Evolutionary conservation across 2,329 filamentous ascomycete genomes (phyloP), one percentile per base, ranked within the genome.

Genomic region (Nothomitra cinnamomea): DNA sequence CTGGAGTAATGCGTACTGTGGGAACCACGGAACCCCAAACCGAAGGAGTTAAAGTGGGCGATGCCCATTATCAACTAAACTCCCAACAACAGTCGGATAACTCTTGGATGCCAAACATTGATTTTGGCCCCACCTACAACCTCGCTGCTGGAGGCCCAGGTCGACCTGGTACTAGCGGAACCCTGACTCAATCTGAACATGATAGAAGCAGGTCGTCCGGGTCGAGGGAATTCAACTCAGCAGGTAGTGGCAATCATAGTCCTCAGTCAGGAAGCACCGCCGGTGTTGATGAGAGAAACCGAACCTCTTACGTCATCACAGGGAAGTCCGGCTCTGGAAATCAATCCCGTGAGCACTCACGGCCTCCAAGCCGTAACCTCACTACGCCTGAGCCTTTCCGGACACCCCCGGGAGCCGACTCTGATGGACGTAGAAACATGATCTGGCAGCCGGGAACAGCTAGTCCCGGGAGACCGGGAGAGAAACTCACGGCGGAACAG

Each of bases 1-100:
- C 85, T 58, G 89, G 89, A 50, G 80, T 89, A 5, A 71, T 90
- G 63, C 88, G 83, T 64, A 87, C 84, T 1, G 81, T 89, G 10
- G 88, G 87, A 42, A 67, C 70, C 51, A 69, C 70, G 5, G 69
- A 69, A 36, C 60, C 69, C n/a, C 63, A 63, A 15, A 56, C 55
- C 69, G 66, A 67, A 36, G 69, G 71, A 28, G 61, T 71, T 56
- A 69, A 69, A 49, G 71, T 72, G 53, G 70, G 72, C 15, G 72
- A 75, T 61, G 66, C 66, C 56, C 70, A 63, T 56, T 72, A 72
- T 58, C 60, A 35, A 32, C 24, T 49, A 10, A 19, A 19, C 24
- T 24, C 45, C 17, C 45, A 49, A 49, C 19, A 24, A 41, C 38
- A n/a, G 32, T 7, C 45, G 12, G 43, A 25, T 2, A 49, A 19